A percentile compares a stretch with the other conserved stretches of the same genome.
These are phyloP conservation scores for Clarireedia homoeocarpa DNA, from an alignment of 2,329 filamentous ascomycete species.

Conservation along the genomic window DNA sequence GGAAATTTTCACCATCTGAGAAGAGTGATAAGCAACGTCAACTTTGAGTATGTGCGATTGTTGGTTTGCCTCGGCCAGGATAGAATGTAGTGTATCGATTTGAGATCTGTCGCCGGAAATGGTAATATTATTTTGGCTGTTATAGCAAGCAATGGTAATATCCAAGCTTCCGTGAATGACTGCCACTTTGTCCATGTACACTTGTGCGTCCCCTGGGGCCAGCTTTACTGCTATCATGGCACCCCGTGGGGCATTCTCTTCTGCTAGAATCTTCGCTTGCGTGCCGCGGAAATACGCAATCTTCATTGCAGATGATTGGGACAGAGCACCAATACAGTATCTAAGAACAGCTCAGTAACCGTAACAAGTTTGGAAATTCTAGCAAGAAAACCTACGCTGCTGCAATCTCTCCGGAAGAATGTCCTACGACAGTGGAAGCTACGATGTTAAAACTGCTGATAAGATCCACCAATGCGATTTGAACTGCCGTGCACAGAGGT, in stretches of 20 bases:
- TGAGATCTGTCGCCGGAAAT: slow-evolving; percentile 19
- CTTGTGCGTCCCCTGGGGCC: neutral
- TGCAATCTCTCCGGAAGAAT: neutral
- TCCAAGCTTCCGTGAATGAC: too few species aligned
- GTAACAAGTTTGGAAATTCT: neutral
- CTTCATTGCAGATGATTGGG: neutral
- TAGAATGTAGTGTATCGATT: slow-evolving; percentile 1
- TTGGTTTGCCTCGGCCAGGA: slow-evolving; percentile 13
- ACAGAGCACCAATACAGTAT: slow-evolving; percentile 26
- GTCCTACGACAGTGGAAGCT: neutral
- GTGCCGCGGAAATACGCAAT: slow-evolving; percentile 3
- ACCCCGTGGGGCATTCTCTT: neutral
- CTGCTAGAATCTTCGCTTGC: neutral
- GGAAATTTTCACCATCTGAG: slow-evolving; percentile 25
- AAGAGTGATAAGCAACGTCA: slow-evolving; percentile 36
- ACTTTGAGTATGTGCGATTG: slow-evolving; percentile 30
- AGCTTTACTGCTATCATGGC: neutral
- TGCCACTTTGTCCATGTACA: neutral
- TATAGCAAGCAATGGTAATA: slow-evolving; percentile 27
- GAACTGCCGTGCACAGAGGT: neutral
- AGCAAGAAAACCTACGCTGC: neutral
- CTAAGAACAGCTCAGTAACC: neutral
- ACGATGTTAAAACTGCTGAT: neutral
- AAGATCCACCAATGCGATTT: neutral
- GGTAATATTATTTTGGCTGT: slow-evolving; percentile 21